A percentile compares a stretch with the other conserved stretches of the same genome.
Evolutionary conservation across 2,329 filamentous ascomycete species (phyloP).

Genomic region (Ophiosphaerella korrae): DNA sequence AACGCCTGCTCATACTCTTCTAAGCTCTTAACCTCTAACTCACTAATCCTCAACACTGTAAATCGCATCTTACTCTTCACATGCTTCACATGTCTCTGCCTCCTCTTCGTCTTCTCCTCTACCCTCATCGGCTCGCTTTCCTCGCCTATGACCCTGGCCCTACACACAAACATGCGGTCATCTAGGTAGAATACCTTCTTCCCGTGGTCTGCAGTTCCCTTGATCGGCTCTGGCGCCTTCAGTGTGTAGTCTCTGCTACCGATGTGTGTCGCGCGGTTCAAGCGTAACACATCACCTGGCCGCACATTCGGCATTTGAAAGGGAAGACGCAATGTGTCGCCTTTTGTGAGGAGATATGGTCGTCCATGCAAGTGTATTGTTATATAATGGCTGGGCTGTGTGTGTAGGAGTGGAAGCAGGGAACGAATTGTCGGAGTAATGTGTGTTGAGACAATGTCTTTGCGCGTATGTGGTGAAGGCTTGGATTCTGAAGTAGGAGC

Average conservation of each 20-base stretch:
- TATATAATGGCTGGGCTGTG: slow-evolving; percentile 78
- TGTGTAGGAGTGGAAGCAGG: slow-evolving; percentile 72
- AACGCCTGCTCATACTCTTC: slow-evolving; percentile 57
- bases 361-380: slow-evolving; percentile 78
- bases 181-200: slow-evolving; percentile 69
- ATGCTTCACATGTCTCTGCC: slow-evolving; percentile 68
- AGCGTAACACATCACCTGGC: slow-evolving; percentile 82
- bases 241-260: slow-evolving; percentile 91
- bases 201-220: slow-evolving; percentile 35
- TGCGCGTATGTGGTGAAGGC: slow-evolving; percentile 25
- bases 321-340: slow-evolving; percentile 56
- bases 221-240: slow-evolving; percentile 56
- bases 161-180: slow-evolving; percentile 80
- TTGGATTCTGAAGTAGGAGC: slow-evolving; percentile 16
- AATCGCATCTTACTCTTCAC: slow-evolving; percentile 90
- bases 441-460: slow-evolving; percentile 37
- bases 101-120: slow-evolving; percentile 67
- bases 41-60: slow-evolving; percentile 83
- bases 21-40: slow-evolving; percentile 70
- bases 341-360: slow-evolving; percentile 75
- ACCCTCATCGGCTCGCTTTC: slow-evolving; percentile 70
- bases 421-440: slow-evolving; percentile 63
- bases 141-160: slow-evolving; percentile 81
- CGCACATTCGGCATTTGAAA: slow-evolving; percentile 56
- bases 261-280: slow-evolving; percentile 82